A percentile compares a stretch with the other conserved stretches of the same genome.
Evolutionary conservation across 1,139 yeast species (phyloP).

Genomic region (Blastobotrys illinoisensis): DNA sequence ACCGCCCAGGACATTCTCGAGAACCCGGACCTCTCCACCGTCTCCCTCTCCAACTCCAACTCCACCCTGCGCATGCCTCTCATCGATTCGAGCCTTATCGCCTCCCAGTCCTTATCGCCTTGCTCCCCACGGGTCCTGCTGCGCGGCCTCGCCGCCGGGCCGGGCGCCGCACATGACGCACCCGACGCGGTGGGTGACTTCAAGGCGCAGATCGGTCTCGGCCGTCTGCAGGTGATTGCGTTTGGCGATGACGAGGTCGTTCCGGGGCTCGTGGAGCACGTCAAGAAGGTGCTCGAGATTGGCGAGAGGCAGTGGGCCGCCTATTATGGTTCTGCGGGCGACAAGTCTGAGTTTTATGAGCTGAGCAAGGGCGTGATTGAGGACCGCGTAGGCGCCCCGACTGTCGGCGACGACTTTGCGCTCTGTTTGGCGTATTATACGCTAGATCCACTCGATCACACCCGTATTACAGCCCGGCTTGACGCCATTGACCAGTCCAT

Average conservation of each 20-base stretch:
- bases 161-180: not conserved
- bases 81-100: slow-evolving; percentile 7
- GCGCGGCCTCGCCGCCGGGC: not conserved
- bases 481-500: not conserved
- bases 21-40: slow-evolving; percentile 12
- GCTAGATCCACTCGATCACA: not conserved
- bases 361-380: not conserved
- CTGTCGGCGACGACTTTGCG: not conserved
- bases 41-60: slow-evolving; percentile 16
- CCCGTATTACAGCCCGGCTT: not conserved
- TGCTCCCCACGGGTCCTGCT: not conserved
- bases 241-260: not conserved
- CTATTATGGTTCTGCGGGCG: not conserved
- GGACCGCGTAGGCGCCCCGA: not conserved
- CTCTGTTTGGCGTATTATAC: not conserved
- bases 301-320: not conserved
- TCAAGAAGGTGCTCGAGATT: not conserved
- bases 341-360: not conserved
- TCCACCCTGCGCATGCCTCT: slow-evolving; percentile 18
- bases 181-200: not conserved
- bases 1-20: slow-evolving; percentile 6
- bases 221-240: not conserved
- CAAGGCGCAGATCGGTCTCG: not conserved
- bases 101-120: not conserved
- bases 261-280: not conserved